Evolutionary conservation across 768 basidiomycete genomes (phyloP), one percentile per base, ranked within the genome.

Genomic region (Wakefieldia striispora): DNA sequence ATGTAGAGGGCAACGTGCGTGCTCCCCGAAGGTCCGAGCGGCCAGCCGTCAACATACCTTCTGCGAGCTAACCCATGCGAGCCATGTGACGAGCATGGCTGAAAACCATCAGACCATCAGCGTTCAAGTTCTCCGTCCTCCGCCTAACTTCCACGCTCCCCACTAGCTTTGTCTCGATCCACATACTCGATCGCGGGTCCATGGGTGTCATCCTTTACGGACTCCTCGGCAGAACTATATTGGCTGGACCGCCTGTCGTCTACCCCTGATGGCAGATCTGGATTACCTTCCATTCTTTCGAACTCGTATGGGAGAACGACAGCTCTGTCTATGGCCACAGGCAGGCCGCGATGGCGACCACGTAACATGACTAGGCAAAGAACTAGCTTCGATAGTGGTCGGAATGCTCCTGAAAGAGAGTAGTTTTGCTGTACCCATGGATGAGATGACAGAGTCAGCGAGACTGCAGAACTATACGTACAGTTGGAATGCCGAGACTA

Each of bases 351-450:
- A 67, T 97, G 94, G 12, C 92, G 81, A 8, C 94, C 93, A 49
- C 97, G 88, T 53, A 99, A 78, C 91, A 98, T 98, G 57, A 98
- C 92, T 10, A 80, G 66, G 61, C 83, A 85, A 23, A 97, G 58
- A 49, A 98, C 83, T 31, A 98, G 77, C 67, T 98, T 98, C 0
- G 93, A 94, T 6, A 97, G 68, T 0, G 86, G 80, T 13, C 77
- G 73, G 50, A 95, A 83, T 10, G 85, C 81, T 2, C 92, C 95
- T 6, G 82, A 81, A 46, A 97, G 78, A 0, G 90, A 91, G 59
- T 82, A 91, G 63, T 88, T 87, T 63, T 80, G 75, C 93, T 97
- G 54, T 4, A 21, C 31, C 8, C 44, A 27, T 13, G 26, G 45
- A 12, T 47, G 26, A 64, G 47, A 49, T 36, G 16, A 40, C 6